A percentile compares a stretch with the other conserved stretches of the same genome.
These are phyloP conservation scores for Botrytis aclada DNA, from an alignment of 2,329 filamentous ascomycete species.

Conservation along the genomic window DNA sequence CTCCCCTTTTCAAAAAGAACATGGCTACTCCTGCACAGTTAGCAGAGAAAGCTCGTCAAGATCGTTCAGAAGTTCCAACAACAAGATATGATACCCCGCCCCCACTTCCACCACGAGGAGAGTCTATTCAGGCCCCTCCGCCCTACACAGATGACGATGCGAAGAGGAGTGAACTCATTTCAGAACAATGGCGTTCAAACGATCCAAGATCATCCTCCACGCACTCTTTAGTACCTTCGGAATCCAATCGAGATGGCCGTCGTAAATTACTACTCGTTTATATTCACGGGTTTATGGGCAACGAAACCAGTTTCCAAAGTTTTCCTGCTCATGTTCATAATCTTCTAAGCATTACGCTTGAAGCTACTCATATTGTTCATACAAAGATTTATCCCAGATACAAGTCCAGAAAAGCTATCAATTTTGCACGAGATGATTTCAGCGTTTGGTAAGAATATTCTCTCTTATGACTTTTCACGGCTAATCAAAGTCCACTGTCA, in stretches of 20 bases:
- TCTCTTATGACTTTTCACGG: slow-evolving; percentile 15
- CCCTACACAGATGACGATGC: slow-evolving; percentile 34
- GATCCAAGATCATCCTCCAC: slow-evolving; percentile 38
- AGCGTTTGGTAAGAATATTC: slow-evolving; percentile 60
- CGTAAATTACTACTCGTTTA: slow-evolving; percentile 71
- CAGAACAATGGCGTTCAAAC: slow-evolving; percentile 37
- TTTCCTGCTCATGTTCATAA: slow-evolving; percentile 87
- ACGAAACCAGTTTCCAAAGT: slow-evolving; percentile 80
- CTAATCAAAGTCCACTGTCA: slow-evolving; percentile 34
- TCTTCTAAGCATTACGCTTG: slow-evolving; percentile 62
- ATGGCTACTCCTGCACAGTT: slow-evolving; percentile 30
- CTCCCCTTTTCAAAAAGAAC: not conserved
- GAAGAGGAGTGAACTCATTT: slow-evolving; percentile 32
- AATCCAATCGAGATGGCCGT: slow-evolving; percentile 38
- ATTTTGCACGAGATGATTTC: slow-evolving; percentile 76
- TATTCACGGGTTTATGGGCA: slow-evolving; percentile 88
- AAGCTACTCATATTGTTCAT: slow-evolving; percentile 75
- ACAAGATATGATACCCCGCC: slow-evolving; percentile 23
- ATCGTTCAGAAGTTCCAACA: slow-evolving; percentile 20
- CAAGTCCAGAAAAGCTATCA: slow-evolving; percentile 69
- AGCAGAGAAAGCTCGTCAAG: slow-evolving; percentile 26
- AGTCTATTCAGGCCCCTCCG: slow-evolving; percentile 30
- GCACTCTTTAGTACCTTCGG: slow-evolving; percentile 36
- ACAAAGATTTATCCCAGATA: slow-evolving; percentile 83
- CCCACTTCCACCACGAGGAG: slow-evolving; percentile 33